These are phyloP conservation scores for Kwoniella shandongensis DNA, from an alignment of 768 basidiomycete genomes.

Conservation along the genomic window DNA sequence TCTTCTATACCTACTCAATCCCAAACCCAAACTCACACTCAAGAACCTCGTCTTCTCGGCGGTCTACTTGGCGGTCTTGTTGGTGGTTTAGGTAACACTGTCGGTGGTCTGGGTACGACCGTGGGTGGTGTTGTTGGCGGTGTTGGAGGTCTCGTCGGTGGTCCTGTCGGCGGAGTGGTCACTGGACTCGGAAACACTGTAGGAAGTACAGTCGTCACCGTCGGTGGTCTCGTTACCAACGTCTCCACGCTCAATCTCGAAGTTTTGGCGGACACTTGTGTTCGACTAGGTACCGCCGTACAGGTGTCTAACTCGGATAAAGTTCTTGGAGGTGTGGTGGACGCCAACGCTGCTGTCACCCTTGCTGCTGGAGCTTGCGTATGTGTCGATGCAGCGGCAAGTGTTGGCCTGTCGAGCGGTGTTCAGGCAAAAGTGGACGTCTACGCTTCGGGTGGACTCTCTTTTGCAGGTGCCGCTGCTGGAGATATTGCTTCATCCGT, in stretches of 20 bases:
- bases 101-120: slow-evolving; percentile 8
- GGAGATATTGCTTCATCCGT: slow-evolving; percentile 16
- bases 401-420: slow-evolving; percentile 1
- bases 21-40: neutral
- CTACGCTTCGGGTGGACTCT: slow-evolving; percentile 11
- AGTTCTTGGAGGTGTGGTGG: neutral
- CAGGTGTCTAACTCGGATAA: slow-evolving; percentile 6
- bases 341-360: slow-evolving; percentile 1
- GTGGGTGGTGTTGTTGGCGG: slow-evolving; percentile 14
- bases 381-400: slow-evolving; percentile 19
- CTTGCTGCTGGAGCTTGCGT: slow-evolving; percentile 20
- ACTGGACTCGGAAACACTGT: slow-evolving; percentile 5
- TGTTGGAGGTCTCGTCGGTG: slow-evolving; percentile 9
- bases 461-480: slow-evolving; percentile 12
- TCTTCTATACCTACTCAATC: neutral
- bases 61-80: slow-evolving; percentile 15
- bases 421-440: slow-evolving; percentile 14
- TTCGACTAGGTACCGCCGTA: slow-evolving; percentile 8
- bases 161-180: slow-evolving; percentile 10
- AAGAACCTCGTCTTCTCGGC: neutral
- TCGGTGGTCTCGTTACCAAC: slow-evolving; percentile 11
- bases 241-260: slow-evolving; percentile 18
- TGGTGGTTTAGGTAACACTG: slow-evolving; percentile 14
- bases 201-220: slow-evolving; percentile 13
- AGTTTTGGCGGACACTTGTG: slow-evolving; percentile 17